These are phyloP conservation scores for Stramenopiles sp. DNA, from an alignment of 352 stramenopile species.

Conservation along the genomic window DNA sequence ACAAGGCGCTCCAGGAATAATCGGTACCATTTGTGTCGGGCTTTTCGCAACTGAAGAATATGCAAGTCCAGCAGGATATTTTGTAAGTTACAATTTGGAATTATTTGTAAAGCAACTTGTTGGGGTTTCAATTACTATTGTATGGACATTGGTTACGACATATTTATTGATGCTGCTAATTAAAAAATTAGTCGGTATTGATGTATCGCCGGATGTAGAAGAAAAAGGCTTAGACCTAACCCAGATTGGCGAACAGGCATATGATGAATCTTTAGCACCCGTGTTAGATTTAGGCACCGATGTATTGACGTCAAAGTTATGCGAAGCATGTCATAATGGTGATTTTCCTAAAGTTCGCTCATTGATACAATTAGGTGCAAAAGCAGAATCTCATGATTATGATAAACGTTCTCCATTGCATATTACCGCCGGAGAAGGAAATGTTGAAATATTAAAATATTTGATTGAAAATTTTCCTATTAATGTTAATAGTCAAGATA, in stretches of 20 bases:
- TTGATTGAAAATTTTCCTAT: slow-evolving; percentile 19
- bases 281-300: not conserved
- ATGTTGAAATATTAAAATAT: slow-evolving; percentile 28
- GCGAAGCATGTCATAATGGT: not conserved
- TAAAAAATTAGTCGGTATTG: slow-evolving; percentile 40
- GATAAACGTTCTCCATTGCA: slow-evolving; percentile 23
- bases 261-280: not conserved
- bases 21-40: slow-evolving; percentile 37
- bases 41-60: slow-evolving; percentile 35
- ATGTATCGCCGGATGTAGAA: slow-evolving; percentile 47
- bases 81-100: slow-evolving; percentile 34
- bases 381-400: not conserved
- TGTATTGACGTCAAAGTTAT: not conserved
- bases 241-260: slow-evolving; percentile 19
- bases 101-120: slow-evolving; percentile 36
- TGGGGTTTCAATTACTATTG: slow-evolving; percentile 32
- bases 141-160: slow-evolving; percentile 39
- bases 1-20: slow-evolving; percentile 38
- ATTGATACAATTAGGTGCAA: not conserved
- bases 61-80: slow-evolving; percentile 31
- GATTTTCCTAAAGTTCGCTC: not conserved
- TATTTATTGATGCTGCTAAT: slow-evolving; percentile 42
- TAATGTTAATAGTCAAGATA: not conserved
- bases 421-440: slow-evolving; percentile 26
- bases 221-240: slow-evolving; percentile 46